Evolutionary conservation across 192 early-diverging fungal species (phyloP).

Genomic region (Coemansia sp.): DNA sequence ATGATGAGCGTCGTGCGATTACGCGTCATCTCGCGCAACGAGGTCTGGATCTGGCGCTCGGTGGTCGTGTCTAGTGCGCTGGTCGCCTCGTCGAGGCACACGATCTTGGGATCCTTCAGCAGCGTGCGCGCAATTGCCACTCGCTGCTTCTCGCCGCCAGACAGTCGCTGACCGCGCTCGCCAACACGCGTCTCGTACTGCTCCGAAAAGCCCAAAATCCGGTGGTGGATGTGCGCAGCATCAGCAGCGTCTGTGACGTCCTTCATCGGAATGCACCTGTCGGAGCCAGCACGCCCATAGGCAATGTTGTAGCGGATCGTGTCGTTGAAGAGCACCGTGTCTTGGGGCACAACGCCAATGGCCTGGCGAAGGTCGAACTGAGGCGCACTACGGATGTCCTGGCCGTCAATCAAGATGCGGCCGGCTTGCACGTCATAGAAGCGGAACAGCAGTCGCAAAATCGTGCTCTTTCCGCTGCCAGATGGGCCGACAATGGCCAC

Average conservation of each 20-base stretch:
- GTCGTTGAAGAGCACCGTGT: slow-evolving; percentile 96
- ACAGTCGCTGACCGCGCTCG: slow-evolving; percentile 84
- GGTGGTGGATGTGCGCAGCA: slow-evolving; percentile 73
- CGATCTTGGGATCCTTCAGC: slow-evolving; percentile 84
- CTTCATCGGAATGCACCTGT: slow-evolving; percentile 59
- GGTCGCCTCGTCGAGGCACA: slow-evolving; percentile 93
- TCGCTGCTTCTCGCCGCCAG: slow-evolving; percentile 92
- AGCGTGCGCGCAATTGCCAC: slow-evolving; percentile 91
- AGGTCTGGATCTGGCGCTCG: slow-evolving; percentile 86
- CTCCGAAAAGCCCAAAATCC: slow-evolving; percentile 70
- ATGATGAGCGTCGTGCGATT: slow-evolving; percentile 86
- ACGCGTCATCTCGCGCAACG: slow-evolving; percentile 70
- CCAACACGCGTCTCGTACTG: slow-evolving; percentile 86
- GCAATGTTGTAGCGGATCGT: slow-evolving; percentile 93
- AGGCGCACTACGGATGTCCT: slow-evolving; percentile 66
- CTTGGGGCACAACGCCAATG: slow-evolving; percentile 93
- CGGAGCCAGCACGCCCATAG: slow-evolving; percentile 62
- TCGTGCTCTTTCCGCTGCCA: slow-evolving; percentile 73
- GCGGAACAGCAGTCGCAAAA: slow-evolving; percentile 78
- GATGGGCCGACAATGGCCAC: slow-evolving; percentile 54
- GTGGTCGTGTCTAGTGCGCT: slow-evolving; percentile 83
- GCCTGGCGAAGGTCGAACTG: slow-evolving; percentile 62
- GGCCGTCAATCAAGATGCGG: slow-evolving; percentile 81
- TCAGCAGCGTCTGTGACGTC: slow-evolving; percentile 72
- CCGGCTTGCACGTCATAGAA: slow-evolving; percentile 87